A percentile compares a stretch with the other conserved stretches of the same genome.
These are phyloP conservation scores for Globisporangium paroecandrum DNA, from an alignment of 352 stramenopile species.

Conservation along the genomic window DNA sequence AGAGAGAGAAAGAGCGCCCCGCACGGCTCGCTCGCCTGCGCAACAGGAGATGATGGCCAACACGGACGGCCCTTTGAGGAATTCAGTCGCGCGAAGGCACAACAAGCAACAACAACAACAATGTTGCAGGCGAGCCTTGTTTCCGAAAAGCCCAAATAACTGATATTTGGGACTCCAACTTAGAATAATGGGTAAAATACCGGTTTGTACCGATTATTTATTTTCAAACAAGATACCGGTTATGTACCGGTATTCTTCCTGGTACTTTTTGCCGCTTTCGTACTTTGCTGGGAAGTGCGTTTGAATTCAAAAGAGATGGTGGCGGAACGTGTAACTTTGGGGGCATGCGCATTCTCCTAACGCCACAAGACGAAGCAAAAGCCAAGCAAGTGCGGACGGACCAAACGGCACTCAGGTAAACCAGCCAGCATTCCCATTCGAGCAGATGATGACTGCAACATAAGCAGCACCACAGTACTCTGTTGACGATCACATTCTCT, in stretches of 20 bases:
- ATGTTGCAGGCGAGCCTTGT: too few relatives aligned
- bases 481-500: neutral
- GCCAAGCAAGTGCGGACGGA: neutral
- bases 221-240: too few relatives aligned
- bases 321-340: neutral
- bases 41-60: neutral
- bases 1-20: neutral
- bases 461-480: too few relatives aligned
- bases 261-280: too few relatives aligned
- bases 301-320: slow-evolving; percentile 4
- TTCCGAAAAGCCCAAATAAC: too few relatives aligned
- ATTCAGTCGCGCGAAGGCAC: slow-evolving; percentile 9
- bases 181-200: too few relatives aligned
- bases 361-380: neutral
- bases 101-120: neutral
- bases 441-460: neutral
- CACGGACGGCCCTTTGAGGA: slow-evolving; percentile 9
- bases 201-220: too few relatives aligned
- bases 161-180: too few relatives aligned
- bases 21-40: neutral
- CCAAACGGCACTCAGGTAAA: too few relatives aligned
- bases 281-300: too few relatives aligned
- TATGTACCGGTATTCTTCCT: too few relatives aligned
- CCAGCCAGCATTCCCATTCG: neutral
- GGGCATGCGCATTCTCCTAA: neutral